Conservation (phyloP, 1,139 yeast species). For the Kurtzmaniella quercitrusa region DNA sequence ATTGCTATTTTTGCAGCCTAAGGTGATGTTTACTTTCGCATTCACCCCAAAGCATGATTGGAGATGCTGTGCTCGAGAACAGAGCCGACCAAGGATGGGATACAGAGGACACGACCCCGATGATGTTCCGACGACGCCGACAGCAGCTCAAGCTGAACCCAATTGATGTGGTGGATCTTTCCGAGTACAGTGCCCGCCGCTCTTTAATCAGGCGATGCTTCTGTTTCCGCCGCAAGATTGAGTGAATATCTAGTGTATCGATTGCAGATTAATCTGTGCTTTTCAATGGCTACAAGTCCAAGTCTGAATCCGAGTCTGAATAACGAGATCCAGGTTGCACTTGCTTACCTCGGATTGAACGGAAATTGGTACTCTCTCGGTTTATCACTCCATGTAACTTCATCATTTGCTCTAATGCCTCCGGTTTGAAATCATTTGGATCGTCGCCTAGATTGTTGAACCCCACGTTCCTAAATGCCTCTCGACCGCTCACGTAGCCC, state of each 20-base stretch:
- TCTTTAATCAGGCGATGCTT: background rate
- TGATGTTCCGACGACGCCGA: background rate
- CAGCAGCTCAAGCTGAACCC: background rate
- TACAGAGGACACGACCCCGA: background rate
- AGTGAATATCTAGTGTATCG: background rate
- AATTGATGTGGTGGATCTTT: background rate
- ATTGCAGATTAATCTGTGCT: background rate
- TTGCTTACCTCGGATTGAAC: slow-evolving; percentile 12
- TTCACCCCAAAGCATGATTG: slow-evolving; percentile 4
- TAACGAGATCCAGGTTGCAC: slow-evolving; percentile 2
- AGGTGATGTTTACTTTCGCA: background rate
- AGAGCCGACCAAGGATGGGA: slow-evolving; percentile 6
- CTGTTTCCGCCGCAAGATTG: background rate
- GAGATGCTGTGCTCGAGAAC: slow-evolving; percentile 10
- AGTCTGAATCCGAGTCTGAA: slow-evolving; percentile 18
- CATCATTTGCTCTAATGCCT: slow-evolving; percentile 44
- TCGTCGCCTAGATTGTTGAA: slow-evolving; percentile 53
- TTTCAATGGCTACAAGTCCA: slow-evolving; percentile 8
- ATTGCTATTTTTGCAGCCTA: background rate
- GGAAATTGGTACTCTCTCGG: slow-evolving; percentile 29
- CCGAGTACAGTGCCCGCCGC: background rate
- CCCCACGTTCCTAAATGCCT: slow-evolving; percentile 58
- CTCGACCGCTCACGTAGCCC: slow-evolving; percentile 58
- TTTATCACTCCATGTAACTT: slow-evolving; percentile 24
- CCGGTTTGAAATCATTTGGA: slow-evolving; percentile 26